phyloP scores from a whole-genome alignment of 2,329 filamentous ascomycete genomes.

The Hysterium pulicare region DNA sequence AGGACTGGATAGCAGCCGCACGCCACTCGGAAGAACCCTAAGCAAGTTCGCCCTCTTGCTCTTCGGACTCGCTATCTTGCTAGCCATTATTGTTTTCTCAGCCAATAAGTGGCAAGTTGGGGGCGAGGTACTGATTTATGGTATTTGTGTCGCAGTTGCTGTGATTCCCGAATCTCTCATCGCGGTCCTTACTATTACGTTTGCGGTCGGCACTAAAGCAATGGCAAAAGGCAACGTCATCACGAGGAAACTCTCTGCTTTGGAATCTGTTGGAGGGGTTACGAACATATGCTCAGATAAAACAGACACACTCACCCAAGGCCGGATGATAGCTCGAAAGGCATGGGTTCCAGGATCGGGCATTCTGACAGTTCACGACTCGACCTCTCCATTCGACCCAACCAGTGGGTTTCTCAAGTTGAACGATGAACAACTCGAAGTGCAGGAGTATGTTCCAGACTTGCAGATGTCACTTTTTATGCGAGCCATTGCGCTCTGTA shows the following conservation, averaged over 20 bases:
- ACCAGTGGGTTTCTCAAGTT: conserved; percentile 30
- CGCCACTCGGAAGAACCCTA: conserved; percentile 79
- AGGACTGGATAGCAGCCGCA: conserved; percentile 62
- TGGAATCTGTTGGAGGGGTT: conserved; percentile 41
- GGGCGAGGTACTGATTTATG: conserved; percentile 47
- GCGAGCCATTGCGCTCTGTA: conserved; percentile 38
- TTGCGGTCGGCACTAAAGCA: conserved; percentile 45
- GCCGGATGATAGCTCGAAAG: conserved; percentile 39
- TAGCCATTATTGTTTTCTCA: conserved; percentile 65
- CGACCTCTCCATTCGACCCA: conserved; percentile 35
- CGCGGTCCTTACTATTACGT: conserved; percentile 65
- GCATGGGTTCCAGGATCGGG: conserved; percentile 36
- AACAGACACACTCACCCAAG: conserved; percentile 38
- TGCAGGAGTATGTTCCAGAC: conserved; percentile 22
- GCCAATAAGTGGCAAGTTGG: conserved; percentile 51
- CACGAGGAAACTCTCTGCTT: conserved; percentile 36
- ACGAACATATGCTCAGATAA: conserved; percentile 43
- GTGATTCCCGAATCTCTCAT: conserved; percentile 55
- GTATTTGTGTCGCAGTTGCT: conserved; percentile 46
- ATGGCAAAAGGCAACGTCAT: conserved; percentile 42
- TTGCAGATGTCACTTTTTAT: conserved; percentile 27
- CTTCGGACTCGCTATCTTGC: conserved; percentile 69
- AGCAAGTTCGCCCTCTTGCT: conserved; percentile 80
- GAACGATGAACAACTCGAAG: conserved; percentile 22
- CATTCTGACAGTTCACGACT: conserved; percentile 29